A percentile compares a stretch with the other conserved stretches of the same genome.
phyloP scores from a whole-genome alignment of 2,329 filamentous ascomycete genomes.

The Cyphellophora attinorum region DNA sequence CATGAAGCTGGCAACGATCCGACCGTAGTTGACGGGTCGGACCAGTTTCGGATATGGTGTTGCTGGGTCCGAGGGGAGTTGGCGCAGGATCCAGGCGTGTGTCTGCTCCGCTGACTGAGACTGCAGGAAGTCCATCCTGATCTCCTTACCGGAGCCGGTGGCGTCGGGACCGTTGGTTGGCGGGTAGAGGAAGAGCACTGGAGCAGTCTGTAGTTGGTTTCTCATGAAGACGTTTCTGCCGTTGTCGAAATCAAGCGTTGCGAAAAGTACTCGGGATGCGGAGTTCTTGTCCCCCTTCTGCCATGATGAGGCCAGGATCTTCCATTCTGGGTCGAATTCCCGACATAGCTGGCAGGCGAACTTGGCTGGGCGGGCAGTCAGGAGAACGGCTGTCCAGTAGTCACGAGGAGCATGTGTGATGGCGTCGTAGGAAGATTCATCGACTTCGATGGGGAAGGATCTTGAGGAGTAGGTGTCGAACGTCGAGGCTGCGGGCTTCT shows the following conservation, averaged over 20 bases:
- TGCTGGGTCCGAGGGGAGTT: slow-evolving; percentile 63
- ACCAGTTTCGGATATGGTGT: slow-evolving; percentile 50
- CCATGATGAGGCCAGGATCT: slow-evolving; percentile 79
- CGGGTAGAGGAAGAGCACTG: slow-evolving; percentile 77
- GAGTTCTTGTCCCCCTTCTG: slow-evolving; percentile 68
- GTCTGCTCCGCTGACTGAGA: slow-evolving; percentile 67
- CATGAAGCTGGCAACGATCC: slow-evolving; percentile 59
- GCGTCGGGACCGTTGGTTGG: slow-evolving; percentile 77
- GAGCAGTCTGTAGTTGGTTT: slow-evolving; percentile 90
- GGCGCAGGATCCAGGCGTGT: slow-evolving; percentile 67
- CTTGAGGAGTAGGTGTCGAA: slow-evolving; percentile 65
- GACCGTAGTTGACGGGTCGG: slow-evolving; percentile 80
- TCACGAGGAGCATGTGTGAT: slow-evolving; percentile 71
- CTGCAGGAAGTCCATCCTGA: slow-evolving; percentile 79
- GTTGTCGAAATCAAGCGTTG: slow-evolving; percentile 76
- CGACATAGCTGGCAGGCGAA: slow-evolving; percentile 80
- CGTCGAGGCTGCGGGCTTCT: slow-evolving; percentile 39
- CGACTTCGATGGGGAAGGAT: slow-evolving; percentile 66
- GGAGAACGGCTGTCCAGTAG: slow-evolving; percentile 69
- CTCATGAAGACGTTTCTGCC: slow-evolving; percentile 79
- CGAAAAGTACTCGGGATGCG: slow-evolving; percentile 66
- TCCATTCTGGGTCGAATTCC: slow-evolving; percentile 92
- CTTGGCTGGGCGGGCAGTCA: slow-evolving; percentile 75
- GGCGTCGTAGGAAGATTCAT: slow-evolving; percentile 64
- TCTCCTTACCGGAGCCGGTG: slow-evolving; percentile 55